Percentiles rank a stretch among this genome's conserved stretches.
Evolutionary conservation across 2,329 filamentous ascomycete species (phyloP).

Genomic region (Paraphoma sp.): DNA sequence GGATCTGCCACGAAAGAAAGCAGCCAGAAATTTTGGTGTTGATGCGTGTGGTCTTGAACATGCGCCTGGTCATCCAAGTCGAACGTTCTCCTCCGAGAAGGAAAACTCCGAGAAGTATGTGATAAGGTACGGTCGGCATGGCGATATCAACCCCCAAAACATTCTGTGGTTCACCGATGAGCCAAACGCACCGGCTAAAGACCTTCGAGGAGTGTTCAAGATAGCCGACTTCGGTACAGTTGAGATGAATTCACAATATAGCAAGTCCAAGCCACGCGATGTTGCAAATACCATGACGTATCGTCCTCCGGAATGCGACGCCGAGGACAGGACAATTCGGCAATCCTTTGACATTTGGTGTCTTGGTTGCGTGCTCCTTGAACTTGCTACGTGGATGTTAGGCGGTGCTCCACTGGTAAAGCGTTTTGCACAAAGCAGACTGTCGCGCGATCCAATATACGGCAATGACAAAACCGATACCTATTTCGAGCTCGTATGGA

Average conservation of each 20-base stretch:
- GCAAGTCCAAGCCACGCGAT: constrained; percentile 1
- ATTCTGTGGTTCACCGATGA: not conserved
- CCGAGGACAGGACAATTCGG: not conserved
- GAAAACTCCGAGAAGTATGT: not conserved
- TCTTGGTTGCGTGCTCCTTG: constrained; percentile 25
- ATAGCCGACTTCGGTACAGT: constrained; percentile 25
- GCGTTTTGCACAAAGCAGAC: not conserved
- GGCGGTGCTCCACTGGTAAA: constrained; percentile 7
- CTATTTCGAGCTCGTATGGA: constrained; percentile 4
- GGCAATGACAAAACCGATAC: not conserved
- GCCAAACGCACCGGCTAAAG: not conserved
- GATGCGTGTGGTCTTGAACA: not conserved
- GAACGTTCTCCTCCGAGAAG: not conserved
- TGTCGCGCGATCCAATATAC: not conserved
- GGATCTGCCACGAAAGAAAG: too few species aligned
- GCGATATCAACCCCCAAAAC: constrained; percentile 17
- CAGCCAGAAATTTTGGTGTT: too few species aligned
- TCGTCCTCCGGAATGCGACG: constrained; percentile 20
- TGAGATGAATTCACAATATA: constrained; percentile 11
- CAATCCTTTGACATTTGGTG: constrained; percentile 30
- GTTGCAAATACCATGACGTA: constrained; percentile 17
- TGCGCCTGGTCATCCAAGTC: not conserved
- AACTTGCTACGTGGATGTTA: constrained; percentile 20
- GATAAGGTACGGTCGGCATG: constrained; percentile 24
- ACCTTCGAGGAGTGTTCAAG: constrained; percentile 8